A percentile compares a stretch with the other conserved stretches of the same genome.
Evolutionary conservation across 805 yeast species (phyloP).

Genomic region (Hemisphaericaspora nanyangensis): DNA sequence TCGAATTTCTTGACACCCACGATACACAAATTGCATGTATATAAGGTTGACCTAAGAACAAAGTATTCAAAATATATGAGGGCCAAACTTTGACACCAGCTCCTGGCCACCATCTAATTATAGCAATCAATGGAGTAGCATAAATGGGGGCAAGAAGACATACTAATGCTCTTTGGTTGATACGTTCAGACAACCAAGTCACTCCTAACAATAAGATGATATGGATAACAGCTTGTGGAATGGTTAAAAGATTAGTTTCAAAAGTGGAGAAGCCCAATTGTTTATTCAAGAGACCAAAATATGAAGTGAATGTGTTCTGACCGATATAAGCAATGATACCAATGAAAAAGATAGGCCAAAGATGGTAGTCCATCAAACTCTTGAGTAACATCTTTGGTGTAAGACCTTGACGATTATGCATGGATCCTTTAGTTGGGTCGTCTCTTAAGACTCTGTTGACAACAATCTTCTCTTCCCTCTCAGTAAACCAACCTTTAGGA

Average conservation of each 20-base stretch:
- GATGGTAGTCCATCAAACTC: constrained; percentile 45
- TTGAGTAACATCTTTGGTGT: constrained; percentile 34
- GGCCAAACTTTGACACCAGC: constrained; percentile 10
- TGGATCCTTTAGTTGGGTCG: constrained; percentile 60
- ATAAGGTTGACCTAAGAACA: constrained; percentile 27
- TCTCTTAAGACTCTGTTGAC: constrained; percentile 59
- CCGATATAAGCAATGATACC: constrained; percentile 34
- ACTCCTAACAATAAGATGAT: constrained; percentile 30
- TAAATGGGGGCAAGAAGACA: constrained; percentile 8
- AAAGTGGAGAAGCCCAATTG: constrained; percentile 21
- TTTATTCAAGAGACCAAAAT: constrained; percentile 10
- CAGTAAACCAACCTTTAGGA: constrained; percentile 46
- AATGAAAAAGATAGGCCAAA: constrained; percentile 29
- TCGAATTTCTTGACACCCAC: constrained; percentile 62
- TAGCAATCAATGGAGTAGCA: constrained; percentile 5
- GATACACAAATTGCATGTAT: constrained; percentile 20
- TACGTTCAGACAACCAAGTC: constrained; percentile 34
- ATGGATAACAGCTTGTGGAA: constrained; percentile 24
- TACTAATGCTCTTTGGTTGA: constrained; percentile 19
- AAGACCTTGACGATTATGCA: constrained; percentile 60
- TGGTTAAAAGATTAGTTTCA: constrained; percentile 18
- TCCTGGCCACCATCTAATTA: constrained; percentile 11
- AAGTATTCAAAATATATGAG: constrained; percentile 14
- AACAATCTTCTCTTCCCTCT: constrained; percentile 52
- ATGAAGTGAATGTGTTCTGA: constrained; percentile 11